phyloP scores from a whole-genome alignment of 371 early-diverging fungal species.

The Rhizopus sp. region DNA sequence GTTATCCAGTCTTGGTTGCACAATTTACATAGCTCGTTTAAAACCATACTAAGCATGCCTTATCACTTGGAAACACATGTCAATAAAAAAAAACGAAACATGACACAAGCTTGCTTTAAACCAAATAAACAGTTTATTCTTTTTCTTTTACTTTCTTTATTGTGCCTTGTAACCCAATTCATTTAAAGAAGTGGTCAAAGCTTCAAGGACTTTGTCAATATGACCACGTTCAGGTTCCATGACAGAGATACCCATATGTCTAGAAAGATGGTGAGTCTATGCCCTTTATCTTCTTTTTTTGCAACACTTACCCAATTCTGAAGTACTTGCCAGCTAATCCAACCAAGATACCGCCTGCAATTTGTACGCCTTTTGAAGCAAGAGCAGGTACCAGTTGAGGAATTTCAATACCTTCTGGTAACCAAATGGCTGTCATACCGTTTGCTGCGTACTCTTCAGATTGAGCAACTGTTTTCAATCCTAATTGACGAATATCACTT shows the following conservation, averaged over 20 bases:
- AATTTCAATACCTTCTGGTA: conserved; percentile 82
- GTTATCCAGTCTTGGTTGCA: no score
- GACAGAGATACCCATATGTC: conserved; percentile 93
- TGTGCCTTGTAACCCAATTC: conserved; percentile 58
- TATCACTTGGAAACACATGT: no score
- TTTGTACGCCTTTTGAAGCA: conserved; percentile 79
- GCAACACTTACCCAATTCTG: conserved; percentile 74
- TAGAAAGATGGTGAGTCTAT: conserved; percentile 8
- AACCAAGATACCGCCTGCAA: conserved; percentile 94
- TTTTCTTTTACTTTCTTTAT: background rate
- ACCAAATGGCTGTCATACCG: conserved; percentile 94
- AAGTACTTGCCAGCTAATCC: conserved; percentile 89
- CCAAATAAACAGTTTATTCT: no score
- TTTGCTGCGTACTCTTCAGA: conserved; percentile 75
- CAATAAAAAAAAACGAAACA: no score
- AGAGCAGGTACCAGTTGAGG: conserved; percentile 79
- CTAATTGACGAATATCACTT: conserved; percentile 65
- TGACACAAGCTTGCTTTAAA: no score
- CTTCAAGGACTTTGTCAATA: conserved; percentile 74
- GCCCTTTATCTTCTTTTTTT: background rate
- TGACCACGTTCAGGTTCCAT: conserved; percentile 73
- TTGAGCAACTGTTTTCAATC: conserved; percentile 76
- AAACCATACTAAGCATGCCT: no score
- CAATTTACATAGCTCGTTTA: no score
- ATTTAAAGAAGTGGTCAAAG: conserved; percentile 69